Conservation (phyloP, 2,329 filamentous ascomycete genomes). For the Colletotrichum sp. region DNA sequence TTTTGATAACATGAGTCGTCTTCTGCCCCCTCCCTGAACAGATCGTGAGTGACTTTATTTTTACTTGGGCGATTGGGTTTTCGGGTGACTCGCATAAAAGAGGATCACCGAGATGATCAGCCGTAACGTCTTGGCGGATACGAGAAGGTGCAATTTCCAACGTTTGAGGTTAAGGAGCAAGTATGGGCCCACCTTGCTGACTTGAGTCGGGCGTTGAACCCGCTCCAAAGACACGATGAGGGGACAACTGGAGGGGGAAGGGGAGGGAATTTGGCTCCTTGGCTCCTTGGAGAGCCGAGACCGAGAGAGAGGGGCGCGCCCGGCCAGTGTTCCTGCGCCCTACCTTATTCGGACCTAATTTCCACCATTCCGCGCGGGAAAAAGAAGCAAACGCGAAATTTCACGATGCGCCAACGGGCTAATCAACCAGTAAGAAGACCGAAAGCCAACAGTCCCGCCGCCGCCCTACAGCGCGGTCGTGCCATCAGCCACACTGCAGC, state of each 20-base stretch:
- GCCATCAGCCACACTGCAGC: background rate
- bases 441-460: background rate
- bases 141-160: background rate
- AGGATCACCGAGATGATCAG: background rate
- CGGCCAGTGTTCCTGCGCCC: background rate
- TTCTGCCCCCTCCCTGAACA: background rate
- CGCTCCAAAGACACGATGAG: background rate
- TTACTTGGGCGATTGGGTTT: background rate
- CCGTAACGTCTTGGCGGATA: background rate
- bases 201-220: background rate
- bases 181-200: background rate
- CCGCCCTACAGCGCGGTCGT: background rate
- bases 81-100: background rate
- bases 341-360: slow-evolving; percentile 10
- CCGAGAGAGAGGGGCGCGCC: background rate
- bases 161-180: slow-evolving; percentile 8
- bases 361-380: background rate
- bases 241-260: background rate
- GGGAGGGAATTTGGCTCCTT: background rate
- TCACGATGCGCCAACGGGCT: background rate
- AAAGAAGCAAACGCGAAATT: background rate
- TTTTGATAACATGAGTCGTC: background rate
- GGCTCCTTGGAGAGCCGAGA: background rate
- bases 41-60: background rate
- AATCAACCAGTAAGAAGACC: background rate